A percentile compares a stretch with the other conserved stretches of the same genome.
phyloP scores from a whole-genome alignment of 2,329 filamentous ascomycete genomes.

The Fusarium sp. region DNA sequence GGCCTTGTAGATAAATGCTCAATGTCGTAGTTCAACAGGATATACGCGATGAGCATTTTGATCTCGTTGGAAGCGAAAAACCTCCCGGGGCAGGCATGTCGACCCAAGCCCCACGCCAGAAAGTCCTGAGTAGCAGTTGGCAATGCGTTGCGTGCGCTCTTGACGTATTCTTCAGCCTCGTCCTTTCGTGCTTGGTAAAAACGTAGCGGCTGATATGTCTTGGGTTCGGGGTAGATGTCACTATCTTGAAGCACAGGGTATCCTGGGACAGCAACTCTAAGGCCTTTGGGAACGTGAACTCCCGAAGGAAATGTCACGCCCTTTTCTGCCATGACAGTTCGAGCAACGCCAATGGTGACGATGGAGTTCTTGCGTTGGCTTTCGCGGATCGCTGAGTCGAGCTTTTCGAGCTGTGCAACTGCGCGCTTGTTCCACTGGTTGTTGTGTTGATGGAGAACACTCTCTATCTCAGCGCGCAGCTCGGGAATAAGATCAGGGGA shows the following conservation, averaged over 20 bases:
- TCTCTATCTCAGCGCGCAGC: background rate
- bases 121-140: constrained; percentile 8
- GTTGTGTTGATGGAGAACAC: background rate
- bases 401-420: constrained; percentile 4
- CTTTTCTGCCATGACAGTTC: background rate
- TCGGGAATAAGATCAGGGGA: constrained; percentile 1
- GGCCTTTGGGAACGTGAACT: constrained; percentile 6
- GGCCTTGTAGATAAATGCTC: background rate
- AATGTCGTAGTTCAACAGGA: background rate
- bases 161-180: background rate
- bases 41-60: constrained; percentile 11
- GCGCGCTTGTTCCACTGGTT: constrained; percentile 6
- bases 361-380: constrained; percentile 22
- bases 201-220: background rate
- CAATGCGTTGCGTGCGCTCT: constrained; percentile 3
- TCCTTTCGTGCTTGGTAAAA: constrained; percentile 8
- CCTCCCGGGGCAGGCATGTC: constrained; percentile 5
- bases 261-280: constrained; percentile 6
- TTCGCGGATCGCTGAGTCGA: constrained; percentile 22
- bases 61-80: constrained; percentile 17
- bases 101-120: constrained; percentile 11
- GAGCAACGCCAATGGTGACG: background rate
- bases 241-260: constrained; percentile 15
- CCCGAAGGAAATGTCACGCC: constrained; percentile 15
- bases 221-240: constrained; percentile 8